A percentile compares a stretch with the other conserved stretches of the same genome.
Evolutionary conservation across 2,329 filamentous ascomycete species (phyloP).

Genomic region (Furcasterigmium furcatum): DNA sequence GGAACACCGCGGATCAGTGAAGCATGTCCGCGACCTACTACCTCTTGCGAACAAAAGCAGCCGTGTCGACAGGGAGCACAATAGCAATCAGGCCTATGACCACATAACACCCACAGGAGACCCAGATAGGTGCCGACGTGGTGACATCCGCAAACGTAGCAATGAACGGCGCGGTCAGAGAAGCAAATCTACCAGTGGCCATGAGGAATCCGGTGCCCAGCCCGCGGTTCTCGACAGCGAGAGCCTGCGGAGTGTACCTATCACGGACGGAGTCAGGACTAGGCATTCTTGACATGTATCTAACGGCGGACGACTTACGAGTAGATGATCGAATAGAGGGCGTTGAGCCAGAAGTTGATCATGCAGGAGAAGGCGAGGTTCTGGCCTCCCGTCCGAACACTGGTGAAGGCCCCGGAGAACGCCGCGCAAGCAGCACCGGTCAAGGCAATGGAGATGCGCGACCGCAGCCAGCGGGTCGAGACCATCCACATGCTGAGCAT

Average conservation of each 20-base stretch:
- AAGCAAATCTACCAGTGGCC: conserved; percentile 13
- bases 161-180: conserved; percentile 16
- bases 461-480: conserved; percentile 6
- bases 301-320: conserved; percentile 7
- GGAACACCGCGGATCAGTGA: too few relatives aligned
- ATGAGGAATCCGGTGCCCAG: conserved; percentile 14
- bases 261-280: too few relatives aligned
- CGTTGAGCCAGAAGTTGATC: conserved; percentile 16
- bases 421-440: conserved; percentile 13
- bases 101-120: conserved; percentile 15
- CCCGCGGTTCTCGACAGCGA: conserved; percentile 14
- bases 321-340: conserved; percentile 14
- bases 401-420: conserved; percentile 16
- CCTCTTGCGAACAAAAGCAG: not conserved
- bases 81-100: conserved; percentile 13
- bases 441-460: conserved; percentile 7
- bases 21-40: too few relatives aligned
- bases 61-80: conserved; percentile 12
- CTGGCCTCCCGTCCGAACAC: conserved; percentile 11
- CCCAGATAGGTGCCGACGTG: conserved; percentile 15
- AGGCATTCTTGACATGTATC: too few relatives aligned
- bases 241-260: conserved; percentile 14
- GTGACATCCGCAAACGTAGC: conserved; percentile 17
- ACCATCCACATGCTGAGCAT: conserved; percentile 1
- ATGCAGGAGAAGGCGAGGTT: conserved; percentile 19